Conservation (phyloP, 2,329 filamentous ascomycete genomes). For the Phoma herbarum region DNA sequence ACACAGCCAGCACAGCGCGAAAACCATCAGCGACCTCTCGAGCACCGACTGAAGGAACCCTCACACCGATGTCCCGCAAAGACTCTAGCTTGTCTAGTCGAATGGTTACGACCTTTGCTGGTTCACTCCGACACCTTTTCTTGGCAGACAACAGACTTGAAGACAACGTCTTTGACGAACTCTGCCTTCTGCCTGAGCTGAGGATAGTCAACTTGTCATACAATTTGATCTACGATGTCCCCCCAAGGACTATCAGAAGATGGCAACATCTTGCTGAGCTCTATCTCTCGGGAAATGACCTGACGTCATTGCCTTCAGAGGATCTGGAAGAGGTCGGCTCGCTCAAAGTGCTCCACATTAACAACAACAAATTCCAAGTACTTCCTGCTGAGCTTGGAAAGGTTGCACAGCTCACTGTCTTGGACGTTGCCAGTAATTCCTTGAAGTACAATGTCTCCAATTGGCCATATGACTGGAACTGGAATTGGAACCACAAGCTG, state of each 20-base stretch:
- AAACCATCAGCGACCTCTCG: conserved; percentile 86
- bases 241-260: conserved; percentile 83
- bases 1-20: conserved; percentile 59
- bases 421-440: conserved; percentile 94
- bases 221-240: conserved; percentile 92
- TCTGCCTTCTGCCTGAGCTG: conserved; percentile 82
- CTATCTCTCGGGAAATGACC: conserved; percentile 93
- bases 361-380: conserved; percentile 97
- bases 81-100: conserved; percentile 87
- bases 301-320: conserved; percentile 90
- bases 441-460: conserved; percentile 99
- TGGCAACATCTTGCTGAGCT: conserved; percentile 92
- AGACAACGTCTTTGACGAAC: conserved; percentile 93
- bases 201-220: conserved; percentile 93
- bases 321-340: conserved; percentile 90
- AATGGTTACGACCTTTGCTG: conserved; percentile 85
- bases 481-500: conserved; percentile 96
- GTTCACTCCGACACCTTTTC: conserved; percentile 82
- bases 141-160: conserved; percentile 93
- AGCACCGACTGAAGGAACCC: conserved; percentile 64
- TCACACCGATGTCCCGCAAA: conserved; percentile 73
- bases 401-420: conserved; percentile 86
- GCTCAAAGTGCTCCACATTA: conserved; percentile 90
- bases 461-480: conserved; percentile 99
- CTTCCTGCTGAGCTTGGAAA: conserved; percentile 94